These are phyloP conservation scores for Conringia planisiliqua DNA, from an alignment of 345 rosid genomes.

Conservation along the genomic window DNA sequence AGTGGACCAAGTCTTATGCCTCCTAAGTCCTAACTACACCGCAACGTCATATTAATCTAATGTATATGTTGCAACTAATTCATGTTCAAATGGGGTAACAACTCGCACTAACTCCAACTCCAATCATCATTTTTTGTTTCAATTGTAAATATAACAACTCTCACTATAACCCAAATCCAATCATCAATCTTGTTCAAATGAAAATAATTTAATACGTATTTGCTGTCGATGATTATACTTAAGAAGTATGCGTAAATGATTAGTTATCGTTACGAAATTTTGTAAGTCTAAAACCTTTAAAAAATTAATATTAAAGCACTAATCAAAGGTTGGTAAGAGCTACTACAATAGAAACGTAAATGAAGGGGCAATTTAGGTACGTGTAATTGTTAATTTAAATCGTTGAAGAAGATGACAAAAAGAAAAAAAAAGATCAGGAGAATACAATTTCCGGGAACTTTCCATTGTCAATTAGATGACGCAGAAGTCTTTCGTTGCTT, in stretches of 20 bases:
- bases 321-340: not conserved
- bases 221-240: not conserved
- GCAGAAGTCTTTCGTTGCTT: constrained; percentile 12
- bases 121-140: constrained; percentile 3
- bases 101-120: constrained; percentile 23
- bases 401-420: constrained; percentile 23
- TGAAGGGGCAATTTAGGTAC: not conserved
- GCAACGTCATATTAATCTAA: constrained; percentile 4
- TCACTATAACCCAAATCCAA: constrained; percentile 3
- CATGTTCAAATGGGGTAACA: constrained; percentile 11
- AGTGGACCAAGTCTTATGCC: constrained; percentile 27
- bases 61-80: not conserved
- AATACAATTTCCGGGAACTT: constrained; percentile 28
- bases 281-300: not conserved
- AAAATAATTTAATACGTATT: not conserved
- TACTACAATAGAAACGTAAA: not conserved
- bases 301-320: not conserved
- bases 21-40: constrained; percentile 27
- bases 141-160: constrained; percentile 5
- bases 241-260: not conserved
- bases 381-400: not conserved
- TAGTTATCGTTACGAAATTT: not conserved
- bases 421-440: not conserved
- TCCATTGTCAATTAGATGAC: constrained; percentile 28
- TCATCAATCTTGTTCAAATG: not conserved